Conservation (phyloP, 2,329 filamentous ascomycete genomes). For the Botryotinia convoluta region DNA sequence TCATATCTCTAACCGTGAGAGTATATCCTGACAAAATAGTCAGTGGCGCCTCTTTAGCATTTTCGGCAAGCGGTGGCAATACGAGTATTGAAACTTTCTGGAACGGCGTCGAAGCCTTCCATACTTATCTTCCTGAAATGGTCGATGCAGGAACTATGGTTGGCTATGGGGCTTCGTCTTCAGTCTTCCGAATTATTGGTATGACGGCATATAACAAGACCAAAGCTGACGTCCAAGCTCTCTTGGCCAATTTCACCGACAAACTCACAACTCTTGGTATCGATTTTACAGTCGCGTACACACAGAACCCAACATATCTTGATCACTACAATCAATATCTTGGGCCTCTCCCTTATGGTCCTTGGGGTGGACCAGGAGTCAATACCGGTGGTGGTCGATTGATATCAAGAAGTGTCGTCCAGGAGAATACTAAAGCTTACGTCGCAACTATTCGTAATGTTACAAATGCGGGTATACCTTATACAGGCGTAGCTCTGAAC, state of each 20-base stretch:
- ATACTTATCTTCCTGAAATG: slow-evolving; percentile 45
- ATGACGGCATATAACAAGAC: slow-evolving; percentile 49
- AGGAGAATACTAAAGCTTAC: slow-evolving; percentile 29
- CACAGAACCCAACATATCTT: slow-evolving; percentile 29
- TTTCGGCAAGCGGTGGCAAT: slow-evolving; percentile 36
- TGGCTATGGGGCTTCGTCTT: slow-evolving; percentile 49
- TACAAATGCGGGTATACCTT: slow-evolving; percentile 36
- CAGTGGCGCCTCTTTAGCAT: slow-evolving; percentile 46
- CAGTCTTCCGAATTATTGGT: slow-evolving; percentile 47
- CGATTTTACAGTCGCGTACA: slow-evolving; percentile 33
- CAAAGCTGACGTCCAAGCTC: slow-evolving; percentile 41
- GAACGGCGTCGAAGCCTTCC: slow-evolving; percentile 47
- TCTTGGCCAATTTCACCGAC: slow-evolving; percentile 48
- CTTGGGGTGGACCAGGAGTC: slow-evolving; percentile 19
- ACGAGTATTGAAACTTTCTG: slow-evolving; percentile 47
- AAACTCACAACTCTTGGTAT: slow-evolving; percentile 42
- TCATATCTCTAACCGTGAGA: slow-evolving; percentile 54
- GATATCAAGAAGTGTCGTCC: slow-evolving; percentile 41
- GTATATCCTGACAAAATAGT: slow-evolving; percentile 46
- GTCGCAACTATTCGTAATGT: slow-evolving; percentile 37
- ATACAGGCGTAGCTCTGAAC: slow-evolving; percentile 39
- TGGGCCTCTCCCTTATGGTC: slow-evolving; percentile 35
- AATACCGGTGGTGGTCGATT: slow-evolving; percentile 46
- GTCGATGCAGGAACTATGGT: slow-evolving; percentile 50
- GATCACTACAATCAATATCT: slow-evolving; percentile 38